These are phyloP conservation scores for Colletotrichum viniferum DNA, from an alignment of 2,329 filamentous ascomycete species.

Conservation along the genomic window DNA sequence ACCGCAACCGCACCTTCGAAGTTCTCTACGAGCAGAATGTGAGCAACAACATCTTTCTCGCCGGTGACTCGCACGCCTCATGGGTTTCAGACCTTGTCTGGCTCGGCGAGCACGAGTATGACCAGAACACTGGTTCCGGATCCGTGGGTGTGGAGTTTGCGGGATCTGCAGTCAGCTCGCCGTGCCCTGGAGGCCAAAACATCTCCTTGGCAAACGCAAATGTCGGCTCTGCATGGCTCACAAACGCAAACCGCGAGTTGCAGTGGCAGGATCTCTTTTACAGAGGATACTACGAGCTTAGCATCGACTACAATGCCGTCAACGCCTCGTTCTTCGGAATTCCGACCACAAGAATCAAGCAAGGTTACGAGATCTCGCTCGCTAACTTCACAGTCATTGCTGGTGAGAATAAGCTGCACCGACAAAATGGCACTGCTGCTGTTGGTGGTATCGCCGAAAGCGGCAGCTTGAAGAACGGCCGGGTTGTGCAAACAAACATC, in stretches of 20 bases:
- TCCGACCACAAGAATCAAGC: constrained; percentile 63
- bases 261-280: constrained; percentile 79
- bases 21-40: constrained; percentile 72
- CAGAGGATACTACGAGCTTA: constrained; percentile 73
- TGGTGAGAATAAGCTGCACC: constrained; percentile 62
- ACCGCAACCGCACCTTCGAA: constrained; percentile 72
- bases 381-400: constrained; percentile 72
- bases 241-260: constrained; percentile 60
- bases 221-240: neutral
- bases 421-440: constrained; percentile 33
- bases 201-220: neutral
- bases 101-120: constrained; percentile 58
- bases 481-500: constrained; percentile 53
- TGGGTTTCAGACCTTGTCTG: constrained; percentile 68
- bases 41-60: constrained; percentile 73
- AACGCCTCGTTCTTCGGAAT: constrained; percentile 63
- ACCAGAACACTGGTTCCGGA: constrained; percentile 56
- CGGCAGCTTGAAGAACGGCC: constrained; percentile 57
- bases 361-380: constrained; percentile 67
- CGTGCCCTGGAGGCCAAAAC: neutral
- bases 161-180: constrained; percentile 62
- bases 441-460: constrained; percentile 51
- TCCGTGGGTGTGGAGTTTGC: constrained; percentile 68
- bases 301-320: constrained; percentile 59
- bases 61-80: constrained; percentile 71